Percentiles rank a stretch among this genome's conserved stretches.
These are phyloP conservation scores for Backusella psychrophila DNA, from an alignment of 192 early-diverging fungal species.

Conservation along the genomic window DNA sequence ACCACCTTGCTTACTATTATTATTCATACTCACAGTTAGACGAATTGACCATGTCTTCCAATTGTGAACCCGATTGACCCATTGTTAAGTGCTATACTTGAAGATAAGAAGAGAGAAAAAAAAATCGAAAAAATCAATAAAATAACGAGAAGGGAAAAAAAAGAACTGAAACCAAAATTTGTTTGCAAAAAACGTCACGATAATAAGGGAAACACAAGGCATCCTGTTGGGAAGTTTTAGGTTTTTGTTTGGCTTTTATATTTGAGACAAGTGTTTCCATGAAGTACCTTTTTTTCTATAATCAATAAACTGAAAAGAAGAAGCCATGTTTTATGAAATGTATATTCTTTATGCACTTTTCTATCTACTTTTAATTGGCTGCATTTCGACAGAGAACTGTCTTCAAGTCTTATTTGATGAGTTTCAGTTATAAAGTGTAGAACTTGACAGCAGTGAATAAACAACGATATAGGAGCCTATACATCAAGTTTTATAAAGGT, in stretches of 20 bases:
- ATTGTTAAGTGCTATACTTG: conserved; percentile 31
- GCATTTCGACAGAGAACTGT: background rate
- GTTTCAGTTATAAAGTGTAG: background rate
- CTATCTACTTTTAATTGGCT: background rate
- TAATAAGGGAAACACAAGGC: background rate
- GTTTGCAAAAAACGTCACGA: background rate
- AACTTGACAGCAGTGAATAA: too few species aligned
- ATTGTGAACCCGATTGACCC: conserved; percentile 65
- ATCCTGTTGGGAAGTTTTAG: background rate
- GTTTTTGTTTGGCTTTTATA: background rate
- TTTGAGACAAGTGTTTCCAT: background rate
- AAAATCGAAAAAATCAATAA: background rate
- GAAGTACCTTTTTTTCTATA: too few species aligned
- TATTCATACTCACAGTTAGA: conserved; percentile 66
- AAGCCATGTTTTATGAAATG: background rate
- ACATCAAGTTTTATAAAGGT: too few species aligned
- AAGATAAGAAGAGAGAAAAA: background rate
- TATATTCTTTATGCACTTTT: background rate
- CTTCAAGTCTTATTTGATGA: background rate
- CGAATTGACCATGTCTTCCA: conserved; percentile 77
- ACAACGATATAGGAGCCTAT: too few species aligned
- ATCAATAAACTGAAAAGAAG: too few species aligned
- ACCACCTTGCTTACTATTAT: background rate
- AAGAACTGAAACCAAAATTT: background rate
- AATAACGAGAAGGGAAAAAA: background rate